phyloP scores from a whole-genome alignment of 1,139 yeast species.

The Saccharomyces hybrid region DNA sequence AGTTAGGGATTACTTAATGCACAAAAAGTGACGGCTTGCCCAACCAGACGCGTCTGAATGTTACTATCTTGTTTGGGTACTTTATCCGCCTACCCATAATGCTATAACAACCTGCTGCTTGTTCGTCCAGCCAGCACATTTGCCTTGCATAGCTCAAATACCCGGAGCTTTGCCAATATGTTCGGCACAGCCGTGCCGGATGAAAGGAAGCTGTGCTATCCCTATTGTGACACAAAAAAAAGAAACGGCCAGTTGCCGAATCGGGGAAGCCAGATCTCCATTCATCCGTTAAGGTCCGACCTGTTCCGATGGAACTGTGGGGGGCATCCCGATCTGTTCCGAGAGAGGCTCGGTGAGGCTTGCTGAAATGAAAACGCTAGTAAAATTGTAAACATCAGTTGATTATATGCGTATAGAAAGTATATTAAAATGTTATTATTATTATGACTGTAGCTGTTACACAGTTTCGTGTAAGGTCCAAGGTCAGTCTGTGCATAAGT shows the following conservation, averaged over 20 bases:
- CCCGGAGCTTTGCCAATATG: neutral
- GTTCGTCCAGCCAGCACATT: neutral
- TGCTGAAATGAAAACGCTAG: too few relatives aligned
- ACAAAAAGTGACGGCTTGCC: neutral
- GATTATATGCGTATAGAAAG: neutral
- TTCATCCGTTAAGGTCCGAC: neutral
- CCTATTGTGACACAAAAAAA: neutral
- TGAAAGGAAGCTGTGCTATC: neutral
- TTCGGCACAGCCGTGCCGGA: neutral
- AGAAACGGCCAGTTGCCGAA: neutral
- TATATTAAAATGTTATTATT: neutral
- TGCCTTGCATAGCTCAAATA: neutral
- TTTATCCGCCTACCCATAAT: neutral
- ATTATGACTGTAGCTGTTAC: neutral
- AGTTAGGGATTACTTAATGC: neutral
- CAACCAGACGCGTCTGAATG: neutral
- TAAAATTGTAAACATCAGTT: neutral
- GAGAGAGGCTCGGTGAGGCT: neutral
- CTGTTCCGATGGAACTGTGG: neutral
- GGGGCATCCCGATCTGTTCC: neutral
- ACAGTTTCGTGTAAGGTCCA: neutral
- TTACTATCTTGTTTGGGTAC: neutral
- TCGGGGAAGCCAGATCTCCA: neutral
- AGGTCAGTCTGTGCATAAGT: constrained; percentile 25
- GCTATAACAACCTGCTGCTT: neutral